These are phyloP conservation scores for Neurospora tetraspora DNA, from an alignment of 495 filamentous ascomycete genomes.

Conservation along the genomic window DNA sequence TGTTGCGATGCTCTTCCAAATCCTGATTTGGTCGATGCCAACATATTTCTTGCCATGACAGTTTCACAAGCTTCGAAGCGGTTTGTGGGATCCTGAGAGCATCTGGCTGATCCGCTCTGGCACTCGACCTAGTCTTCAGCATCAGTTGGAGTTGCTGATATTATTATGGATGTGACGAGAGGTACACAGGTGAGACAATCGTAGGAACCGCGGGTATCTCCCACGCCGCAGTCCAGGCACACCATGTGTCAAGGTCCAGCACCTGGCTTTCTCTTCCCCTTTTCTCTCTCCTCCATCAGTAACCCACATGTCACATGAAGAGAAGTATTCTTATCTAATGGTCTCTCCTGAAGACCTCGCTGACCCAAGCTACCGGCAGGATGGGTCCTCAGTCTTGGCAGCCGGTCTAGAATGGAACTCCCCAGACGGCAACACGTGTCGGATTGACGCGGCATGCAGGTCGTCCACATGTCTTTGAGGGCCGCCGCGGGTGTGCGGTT, in stretches of 20 bases:
- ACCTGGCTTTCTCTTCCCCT: neutral
- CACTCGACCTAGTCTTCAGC: neutral
- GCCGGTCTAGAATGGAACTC: neutral
- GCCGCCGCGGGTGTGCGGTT: neutral
- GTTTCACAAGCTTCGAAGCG: neutral
- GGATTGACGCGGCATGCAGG: neutral
- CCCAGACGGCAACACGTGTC: neutral
- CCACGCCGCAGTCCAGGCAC: neutral
- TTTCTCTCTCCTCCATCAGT: neutral
- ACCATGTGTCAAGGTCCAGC: neutral
- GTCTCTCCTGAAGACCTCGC: neutral
- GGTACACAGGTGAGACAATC: neutral
- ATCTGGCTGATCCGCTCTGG: neutral
- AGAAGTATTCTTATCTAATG: neutral
- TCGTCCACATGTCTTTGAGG: neutral
- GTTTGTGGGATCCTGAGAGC: neutral
- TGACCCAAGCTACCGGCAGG: neutral
- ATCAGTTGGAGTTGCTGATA: neutral
- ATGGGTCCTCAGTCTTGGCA: neutral
- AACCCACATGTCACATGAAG: neutral
- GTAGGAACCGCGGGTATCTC: neutral
- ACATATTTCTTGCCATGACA: neutral
- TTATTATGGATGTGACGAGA: neutral
- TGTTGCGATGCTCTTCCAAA: neutral
- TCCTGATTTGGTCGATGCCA: neutral